Evolutionary conservation across 2,329 filamentous ascomycete genomes (phyloP).

Genomic region (Pseudomassariella vexata): DNA sequence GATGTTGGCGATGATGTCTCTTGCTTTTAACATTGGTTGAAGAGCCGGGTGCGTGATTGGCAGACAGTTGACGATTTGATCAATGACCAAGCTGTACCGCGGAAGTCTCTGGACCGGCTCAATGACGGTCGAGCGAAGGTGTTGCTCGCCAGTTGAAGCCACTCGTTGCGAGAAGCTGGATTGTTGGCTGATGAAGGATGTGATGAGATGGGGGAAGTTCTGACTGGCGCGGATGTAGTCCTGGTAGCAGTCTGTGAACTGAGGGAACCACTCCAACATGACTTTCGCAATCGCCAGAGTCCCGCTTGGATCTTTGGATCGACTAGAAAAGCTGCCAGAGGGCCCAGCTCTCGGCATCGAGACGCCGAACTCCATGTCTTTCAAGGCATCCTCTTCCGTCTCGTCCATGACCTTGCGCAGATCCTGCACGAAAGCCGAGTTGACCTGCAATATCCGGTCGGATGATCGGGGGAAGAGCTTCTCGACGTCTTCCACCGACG

Average conservation of each 20-base stretch:
- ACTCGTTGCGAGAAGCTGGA: slow-evolving; percentile 80
- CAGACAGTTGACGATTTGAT: slow-evolving; percentile 84
- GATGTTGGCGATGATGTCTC: slow-evolving; percentile 93
- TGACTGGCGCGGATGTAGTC: slow-evolving; percentile 90
- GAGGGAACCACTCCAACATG: slow-evolving; percentile 87
- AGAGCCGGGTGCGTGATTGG: slow-evolving; percentile 83
- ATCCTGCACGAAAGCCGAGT: slow-evolving; percentile 72
- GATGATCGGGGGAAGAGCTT: slow-evolving; percentile 77
- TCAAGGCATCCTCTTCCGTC: slow-evolving; percentile 73
- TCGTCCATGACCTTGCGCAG: slow-evolving; percentile 73
- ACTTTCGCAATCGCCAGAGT: slow-evolving; percentile 72
- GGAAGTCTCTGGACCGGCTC: slow-evolving; percentile 93
- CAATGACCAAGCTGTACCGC: slow-evolving; percentile 91
- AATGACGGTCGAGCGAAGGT: slow-evolving; percentile 84
- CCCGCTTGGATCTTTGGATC: slow-evolving; percentile 67
- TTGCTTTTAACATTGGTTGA: slow-evolving; percentile 75
- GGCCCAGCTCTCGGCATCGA: slow-evolving; percentile 36
- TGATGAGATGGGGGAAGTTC: slow-evolving; percentile 76
- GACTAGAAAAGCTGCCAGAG: slow-evolving; percentile 36
- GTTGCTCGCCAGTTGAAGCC: slow-evolving; percentile 81
- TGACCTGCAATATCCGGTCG: slow-evolving; percentile 74
- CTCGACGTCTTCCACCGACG: slow-evolving; percentile 65
- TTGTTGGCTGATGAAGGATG: slow-evolving; percentile 69
- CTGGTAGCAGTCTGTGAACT: slow-evolving; percentile 85
- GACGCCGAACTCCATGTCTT: slow-evolving; percentile 63